Conservation (phyloP, 345 rosid genomes). For the Salix purpurea region DNA sequence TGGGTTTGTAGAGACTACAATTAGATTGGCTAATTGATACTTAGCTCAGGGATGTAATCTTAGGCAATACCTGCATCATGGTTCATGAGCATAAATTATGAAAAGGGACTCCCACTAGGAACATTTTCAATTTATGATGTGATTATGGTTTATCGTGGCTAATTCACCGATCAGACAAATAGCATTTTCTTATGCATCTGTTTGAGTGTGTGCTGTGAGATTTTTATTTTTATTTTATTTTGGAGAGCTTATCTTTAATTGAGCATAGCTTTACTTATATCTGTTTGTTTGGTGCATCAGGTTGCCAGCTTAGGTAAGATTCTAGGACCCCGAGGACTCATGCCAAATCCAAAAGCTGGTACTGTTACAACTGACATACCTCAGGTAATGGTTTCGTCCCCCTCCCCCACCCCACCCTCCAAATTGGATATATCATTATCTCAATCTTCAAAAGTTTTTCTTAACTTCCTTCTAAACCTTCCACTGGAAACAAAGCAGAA, state of each 20-base stretch:
- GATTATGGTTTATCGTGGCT: background rate
- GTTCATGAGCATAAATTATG: background rate
- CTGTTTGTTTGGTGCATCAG: conserved; percentile 35
- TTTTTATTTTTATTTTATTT: background rate
- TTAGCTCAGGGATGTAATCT: background rate
- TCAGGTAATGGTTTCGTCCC: conserved; percentile 44
- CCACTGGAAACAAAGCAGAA: background rate
- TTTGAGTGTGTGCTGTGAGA: background rate
- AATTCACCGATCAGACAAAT: background rate
- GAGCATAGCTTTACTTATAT: background rate
- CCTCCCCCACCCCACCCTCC: background rate
- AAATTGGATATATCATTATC: background rate
- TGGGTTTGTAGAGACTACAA: background rate
- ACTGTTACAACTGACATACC: conserved; percentile 84
- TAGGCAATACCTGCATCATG: background rate
- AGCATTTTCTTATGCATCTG: background rate
- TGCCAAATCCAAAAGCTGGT: conserved; percentile 99
- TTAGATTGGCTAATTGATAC: background rate
- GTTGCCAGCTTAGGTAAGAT: conserved; percentile 95
- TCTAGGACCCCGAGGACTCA: conserved; percentile 97
- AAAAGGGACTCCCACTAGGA: background rate
- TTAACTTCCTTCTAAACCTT: background rate
- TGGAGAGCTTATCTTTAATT: background rate
- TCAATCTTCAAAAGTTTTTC: background rate
- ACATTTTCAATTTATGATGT: background rate